Evolutionary conservation across 169 alveolate species (phyloP), one percentile per base, ranked within the genome.

Genomic region (Plasmodium relictum): DNA sequence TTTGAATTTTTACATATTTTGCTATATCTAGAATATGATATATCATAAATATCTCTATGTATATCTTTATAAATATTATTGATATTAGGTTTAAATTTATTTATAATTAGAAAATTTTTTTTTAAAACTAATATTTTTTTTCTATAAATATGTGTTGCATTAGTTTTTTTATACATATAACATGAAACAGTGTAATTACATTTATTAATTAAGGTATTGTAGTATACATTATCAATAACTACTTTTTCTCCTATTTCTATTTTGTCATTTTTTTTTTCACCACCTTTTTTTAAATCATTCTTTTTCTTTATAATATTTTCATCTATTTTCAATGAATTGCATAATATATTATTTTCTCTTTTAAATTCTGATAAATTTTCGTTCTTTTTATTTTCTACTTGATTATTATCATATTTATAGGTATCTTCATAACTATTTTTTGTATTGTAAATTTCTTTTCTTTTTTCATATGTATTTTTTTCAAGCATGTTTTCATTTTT

Each of bases 101-200:
- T 76, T 16, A 65, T 44, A 65, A 76, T 76, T 76, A 76, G 48
- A 65, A 63, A 76, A 37, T 76, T 31, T 58, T 76, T 76, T 39
- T 76, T 76, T 63, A 76, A 31, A 18, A 76, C 50, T 65, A 76
- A 39, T 16, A 76, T 76, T 63, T 66, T 76, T 66, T 76, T 76
- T 65, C 89, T 76, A 58, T 76, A 76, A 14, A 76, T 76, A 76
- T 76, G 89, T 37, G 89, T 76, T 12, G 89, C 78, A 65, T 50
- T 76, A 39, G 89, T 63, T 39, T 65, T 76, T 68, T 76, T 76
- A 68, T 56, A 76, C 89, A 76, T 76, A 68, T 76, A 45, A 37
- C 89, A 76, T 3, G 89, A 63, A 66, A 76, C 65, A 48, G 89
- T 76, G 68, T 76, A 76, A 76, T 76, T 76, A 18, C 61, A 76